Conservation (phyloP, 2,329 filamentous ascomycete species). For the Ceratocystis ficicola region DNA sequence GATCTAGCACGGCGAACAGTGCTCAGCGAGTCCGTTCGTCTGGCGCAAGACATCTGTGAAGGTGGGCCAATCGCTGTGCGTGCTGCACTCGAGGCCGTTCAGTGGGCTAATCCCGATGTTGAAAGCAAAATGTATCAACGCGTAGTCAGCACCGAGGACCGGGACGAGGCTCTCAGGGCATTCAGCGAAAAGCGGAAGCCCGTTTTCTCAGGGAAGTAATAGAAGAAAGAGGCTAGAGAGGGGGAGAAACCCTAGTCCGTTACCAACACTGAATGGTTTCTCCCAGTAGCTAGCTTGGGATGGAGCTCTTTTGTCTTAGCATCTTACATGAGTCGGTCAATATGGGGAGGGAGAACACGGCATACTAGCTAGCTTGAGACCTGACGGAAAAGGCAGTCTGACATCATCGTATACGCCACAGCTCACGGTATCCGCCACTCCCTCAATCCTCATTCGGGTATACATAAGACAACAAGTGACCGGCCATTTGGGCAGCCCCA, state of each 20-base stretch:
- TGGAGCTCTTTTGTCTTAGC: neutral
- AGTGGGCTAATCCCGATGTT: slow-evolving; percentile 57
- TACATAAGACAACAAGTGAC: slow-evolving; percentile 2
- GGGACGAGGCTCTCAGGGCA: slow-evolving; percentile 74
- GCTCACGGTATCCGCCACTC: slow-evolving; percentile 1
- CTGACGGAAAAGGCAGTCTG: slow-evolving; percentile 6
- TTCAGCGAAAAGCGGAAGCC: slow-evolving; percentile 58
- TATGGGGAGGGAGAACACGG: neutral
- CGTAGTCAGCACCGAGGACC: slow-evolving; percentile 73
- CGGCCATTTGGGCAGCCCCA: neutral
- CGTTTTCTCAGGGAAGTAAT: slow-evolving; percentile 43
- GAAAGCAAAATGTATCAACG: slow-evolving; percentile 80
- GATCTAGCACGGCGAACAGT: slow-evolving; percentile 53
- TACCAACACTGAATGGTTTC: neutral
- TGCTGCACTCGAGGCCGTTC: slow-evolving; percentile 67
- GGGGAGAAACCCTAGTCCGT: neutral
- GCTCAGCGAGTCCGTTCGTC: slow-evolving; percentile 59
- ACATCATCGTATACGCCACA: slow-evolving; percentile 18
- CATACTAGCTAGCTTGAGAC: neutral
- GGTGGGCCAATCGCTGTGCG: slow-evolving; percentile 75
- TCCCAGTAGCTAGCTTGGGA: neutral
- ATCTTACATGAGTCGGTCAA: slow-evolving; percentile 2
- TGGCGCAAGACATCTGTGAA: slow-evolving; percentile 78
- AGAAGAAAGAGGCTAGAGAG: neutral
- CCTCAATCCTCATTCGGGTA: neutral